Conservation (phyloP, 73 alveolate species). For the Paramecium sonneborni region DNA sequence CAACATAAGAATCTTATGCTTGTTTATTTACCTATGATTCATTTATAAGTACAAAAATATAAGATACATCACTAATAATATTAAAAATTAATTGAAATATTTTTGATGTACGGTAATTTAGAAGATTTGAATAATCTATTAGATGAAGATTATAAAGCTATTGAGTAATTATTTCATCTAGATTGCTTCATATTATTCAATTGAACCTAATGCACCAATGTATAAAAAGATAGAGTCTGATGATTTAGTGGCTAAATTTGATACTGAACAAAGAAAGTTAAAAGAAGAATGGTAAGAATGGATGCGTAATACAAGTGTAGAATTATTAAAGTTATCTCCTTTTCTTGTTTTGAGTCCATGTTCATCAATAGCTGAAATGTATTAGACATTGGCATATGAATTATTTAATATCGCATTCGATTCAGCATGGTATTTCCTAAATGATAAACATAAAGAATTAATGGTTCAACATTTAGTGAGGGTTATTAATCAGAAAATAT, state of each 20-base stretch:
- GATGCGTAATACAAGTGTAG: constrained; percentile 91
- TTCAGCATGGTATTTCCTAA: constrained; percentile 88
- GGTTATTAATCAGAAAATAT: constrained; percentile 82
- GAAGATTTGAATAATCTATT: constrained; percentile 50
- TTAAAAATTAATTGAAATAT: constrained; percentile 57
- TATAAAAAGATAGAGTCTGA: constrained; percentile 64
- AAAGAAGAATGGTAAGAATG: constrained; percentile 95
- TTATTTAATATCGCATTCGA: constrained; percentile 94
- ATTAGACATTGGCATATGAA: constrained; percentile 89
- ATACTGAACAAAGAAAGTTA: constrained; percentile 25
- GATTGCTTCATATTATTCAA: not conserved
- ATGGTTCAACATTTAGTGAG: constrained; percentile 76
- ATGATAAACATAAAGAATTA: constrained; percentile 80
- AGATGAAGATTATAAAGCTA: constrained; percentile 41
- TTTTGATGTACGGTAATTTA: constrained; percentile 62
- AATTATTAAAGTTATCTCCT: constrained; percentile 87
- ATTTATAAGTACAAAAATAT: constrained; percentile 37
- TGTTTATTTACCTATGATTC: constrained; percentile 59
- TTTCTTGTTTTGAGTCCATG: constrained; percentile 90
- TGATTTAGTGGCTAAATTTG: constrained; percentile 50
- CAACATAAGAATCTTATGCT: constrained; percentile 50
- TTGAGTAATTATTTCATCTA: not conserved
- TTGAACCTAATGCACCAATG: constrained; percentile 55
- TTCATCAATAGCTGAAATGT: constrained; percentile 88
- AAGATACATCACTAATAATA: constrained; percentile 55